Evolutionary conservation across 306 rosid species (phyloP).

Genomic region (Leucaena leucocephala): DNA sequence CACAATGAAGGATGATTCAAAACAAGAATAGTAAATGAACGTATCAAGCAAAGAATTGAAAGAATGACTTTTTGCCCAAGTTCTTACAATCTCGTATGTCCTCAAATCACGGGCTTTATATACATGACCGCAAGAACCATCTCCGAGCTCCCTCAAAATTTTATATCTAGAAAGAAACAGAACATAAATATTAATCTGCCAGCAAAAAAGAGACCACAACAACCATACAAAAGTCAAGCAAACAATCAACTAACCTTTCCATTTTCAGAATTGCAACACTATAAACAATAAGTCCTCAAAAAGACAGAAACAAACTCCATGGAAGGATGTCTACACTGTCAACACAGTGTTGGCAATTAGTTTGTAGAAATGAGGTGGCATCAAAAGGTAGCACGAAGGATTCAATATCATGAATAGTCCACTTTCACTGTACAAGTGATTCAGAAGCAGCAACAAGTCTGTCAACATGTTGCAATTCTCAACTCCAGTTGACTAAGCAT

Average conservation of each 20-base stretch:
- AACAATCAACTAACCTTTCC: constrained; percentile 67
- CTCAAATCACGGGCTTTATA: constrained; percentile 74
- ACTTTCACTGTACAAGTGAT: constrained; percentile 49
- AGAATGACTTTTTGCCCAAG: constrained; percentile 23
- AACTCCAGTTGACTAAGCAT: constrained; percentile 48
- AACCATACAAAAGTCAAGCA: constrained; percentile 15
- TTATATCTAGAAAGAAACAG: constrained; percentile 53
- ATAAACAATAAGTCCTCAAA: constrained; percentile 51
- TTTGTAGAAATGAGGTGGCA: constrained; percentile 42
- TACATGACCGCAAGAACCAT: constrained; percentile 90
- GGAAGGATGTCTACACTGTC: constrained; percentile 56
- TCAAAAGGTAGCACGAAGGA: constrained; percentile 52
- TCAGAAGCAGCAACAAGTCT: constrained; percentile 41
- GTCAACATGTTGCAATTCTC: constrained; percentile 59
- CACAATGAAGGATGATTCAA: constrained; percentile 20
- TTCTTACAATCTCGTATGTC: constrained; percentile 74
- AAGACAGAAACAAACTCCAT: constrained; percentile 63
- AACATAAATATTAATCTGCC: constrained; percentile 15
- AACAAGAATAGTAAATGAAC: constrained; percentile 27
- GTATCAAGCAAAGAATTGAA: constrained; percentile 21
- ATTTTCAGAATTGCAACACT: constrained; percentile 53
- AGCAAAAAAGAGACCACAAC: constrained; percentile 30
- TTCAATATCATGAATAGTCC: constrained; percentile 50
- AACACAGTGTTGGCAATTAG: constrained; percentile 53
- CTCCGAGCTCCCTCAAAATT: constrained; percentile 85